Base-by-base conservation (phyloP, 148 eudicot species). In the Cornus suecica region DNA sequence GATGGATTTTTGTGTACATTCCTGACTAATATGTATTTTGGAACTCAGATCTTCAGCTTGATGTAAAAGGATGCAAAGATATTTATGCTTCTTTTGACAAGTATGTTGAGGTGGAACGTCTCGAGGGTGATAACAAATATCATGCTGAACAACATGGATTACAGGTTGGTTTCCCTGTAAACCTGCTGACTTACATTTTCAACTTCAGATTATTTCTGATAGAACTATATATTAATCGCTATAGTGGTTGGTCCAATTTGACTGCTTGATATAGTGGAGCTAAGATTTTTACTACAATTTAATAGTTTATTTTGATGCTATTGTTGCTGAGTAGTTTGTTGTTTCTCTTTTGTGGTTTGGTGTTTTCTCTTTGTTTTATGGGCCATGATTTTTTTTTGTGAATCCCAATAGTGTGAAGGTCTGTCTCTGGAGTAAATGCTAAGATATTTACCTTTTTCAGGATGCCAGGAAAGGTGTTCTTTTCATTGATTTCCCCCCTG, bases 21-120 rank as follows among this genome's bases (percentile, higher is more conserved):
- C 20, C 51, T 61, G 67, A 34, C 37, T 34, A 23, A 15, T 71
- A 14, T 61, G 65, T 77, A 15, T 69, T 69, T 58, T 10, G 73
- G 69, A 30, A 42, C 4, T 29, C 58, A 80, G 81, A 80, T 65
- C 75, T 80, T 74, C 81, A 81, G 48, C 83, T 80, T 72, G 83
- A 76, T 70, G 83, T 80, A 26, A 83, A 69, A 76, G 77, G 77
- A 37, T 86, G 80, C 51, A 68, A 45, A 30, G 83, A 84, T 81
- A 87, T 86, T 70, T 84, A 84, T 81, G 89, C 85, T 76, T 86
- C 89, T 76, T 86, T 86, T 76, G 89, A 86, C 77, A 86, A 86
- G 84, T 86, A 84, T 77, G 89, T 86, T 58, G 89, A 84, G 72
- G 87, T 84, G 76, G 89, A 86, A 60, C 77, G 74, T 51, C 80